A percentile compares a stretch with the other conserved stretches of the same genome.
phyloP scores from a whole-genome alignment of 1,284 basidiomycete genomes.

The Papiliotrema terrestris region DNA sequence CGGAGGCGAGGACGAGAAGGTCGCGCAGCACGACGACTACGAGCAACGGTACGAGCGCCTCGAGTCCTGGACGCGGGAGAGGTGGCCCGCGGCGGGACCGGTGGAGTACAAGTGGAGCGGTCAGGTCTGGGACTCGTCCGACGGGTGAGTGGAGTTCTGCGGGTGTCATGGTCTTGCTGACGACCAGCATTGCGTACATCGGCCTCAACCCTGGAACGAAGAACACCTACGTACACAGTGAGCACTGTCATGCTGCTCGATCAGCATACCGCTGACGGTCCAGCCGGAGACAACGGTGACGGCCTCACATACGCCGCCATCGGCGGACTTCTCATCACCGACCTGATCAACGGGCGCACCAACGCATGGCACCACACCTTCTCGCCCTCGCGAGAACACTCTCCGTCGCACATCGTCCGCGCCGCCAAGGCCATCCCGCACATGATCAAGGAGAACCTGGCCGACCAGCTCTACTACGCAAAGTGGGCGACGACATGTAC shows the following conservation, averaged over 20 bases:
- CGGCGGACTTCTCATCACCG: conserved; percentile 17
- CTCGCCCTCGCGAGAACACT: conserved; percentile 22
- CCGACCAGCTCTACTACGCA: conserved; percentile 20
- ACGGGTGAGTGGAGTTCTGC: conserved; percentile 11
- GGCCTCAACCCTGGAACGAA: conserved; percentile 18
- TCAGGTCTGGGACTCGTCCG: conserved; percentile 17
- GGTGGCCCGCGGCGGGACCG: conserved; percentile 10
- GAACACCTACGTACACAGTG: conserved; percentile 21
- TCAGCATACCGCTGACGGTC: not conserved
- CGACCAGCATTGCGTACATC: conserved; percentile 16
- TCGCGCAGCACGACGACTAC: conserved; percentile 22
- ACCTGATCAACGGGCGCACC: conserved; percentile 15
- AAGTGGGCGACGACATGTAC: conserved; percentile 20
- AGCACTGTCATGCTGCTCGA: not conserved
- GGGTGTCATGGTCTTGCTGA: not conserved
- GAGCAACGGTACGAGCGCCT: conserved; percentile 16
- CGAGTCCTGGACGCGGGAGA: conserved; percentile 17
- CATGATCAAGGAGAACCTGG: conserved; percentile 20
- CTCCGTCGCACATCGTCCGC: conserved; percentile 9
- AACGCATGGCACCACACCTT: conserved; percentile 17
- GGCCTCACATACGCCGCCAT: conserved; percentile 23
- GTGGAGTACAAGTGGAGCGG: conserved; percentile 23
- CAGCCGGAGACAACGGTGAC: conserved; percentile 24
- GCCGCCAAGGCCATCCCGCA: conserved; percentile 11
- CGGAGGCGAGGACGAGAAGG: conserved; percentile 24